Evolutionary conservation across 2,329 filamentous ascomycete species (phyloP).

Genomic region (Rugonectria rugulosa): DNA sequence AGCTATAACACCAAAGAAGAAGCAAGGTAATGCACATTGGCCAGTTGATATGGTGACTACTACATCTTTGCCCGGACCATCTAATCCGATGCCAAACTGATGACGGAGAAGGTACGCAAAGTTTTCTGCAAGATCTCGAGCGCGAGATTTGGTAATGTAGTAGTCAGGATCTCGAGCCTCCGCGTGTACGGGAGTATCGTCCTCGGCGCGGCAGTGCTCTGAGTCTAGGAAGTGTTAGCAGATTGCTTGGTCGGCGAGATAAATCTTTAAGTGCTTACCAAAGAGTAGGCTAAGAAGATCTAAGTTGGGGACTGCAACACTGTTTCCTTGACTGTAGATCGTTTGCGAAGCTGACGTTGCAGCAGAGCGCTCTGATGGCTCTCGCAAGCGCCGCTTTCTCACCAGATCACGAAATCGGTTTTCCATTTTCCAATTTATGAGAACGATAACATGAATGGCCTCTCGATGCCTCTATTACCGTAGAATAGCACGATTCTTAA

Average conservation of each 20-base stretch:
- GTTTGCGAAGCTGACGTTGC: constrained; percentile 22
- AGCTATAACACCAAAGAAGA: constrained; percentile 65
- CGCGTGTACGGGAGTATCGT: constrained; percentile 62
- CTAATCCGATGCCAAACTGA: constrained; percentile 58
- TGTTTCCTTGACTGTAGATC: constrained; percentile 47
- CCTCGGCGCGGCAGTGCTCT: constrained; percentile 43
- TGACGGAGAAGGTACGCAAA: constrained; percentile 63
- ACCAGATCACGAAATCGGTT: neutral
- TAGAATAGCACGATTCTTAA: neutral
- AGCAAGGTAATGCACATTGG: constrained; percentile 59
- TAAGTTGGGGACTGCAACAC: constrained; percentile 46
- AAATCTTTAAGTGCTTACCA: constrained; percentile 39
- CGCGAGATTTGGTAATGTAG: constrained; percentile 59
- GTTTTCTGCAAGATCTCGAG: constrained; percentile 56
- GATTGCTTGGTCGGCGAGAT: neutral
- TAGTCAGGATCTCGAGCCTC: constrained; percentile 64
- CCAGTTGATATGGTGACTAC: constrained; percentile 65
- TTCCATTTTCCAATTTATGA: neutral
- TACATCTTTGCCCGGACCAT: constrained; percentile 59
- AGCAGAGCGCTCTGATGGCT: neutral
- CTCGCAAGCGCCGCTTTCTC: neutral
- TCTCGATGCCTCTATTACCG: neutral
- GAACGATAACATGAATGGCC: neutral
- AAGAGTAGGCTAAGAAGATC: constrained; percentile 55
- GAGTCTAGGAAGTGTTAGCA: constrained; percentile 43